Base-by-base conservation (phyloP, 2,329 filamentous ascomycete species). In the Pleomassaria siparia region DNA sequence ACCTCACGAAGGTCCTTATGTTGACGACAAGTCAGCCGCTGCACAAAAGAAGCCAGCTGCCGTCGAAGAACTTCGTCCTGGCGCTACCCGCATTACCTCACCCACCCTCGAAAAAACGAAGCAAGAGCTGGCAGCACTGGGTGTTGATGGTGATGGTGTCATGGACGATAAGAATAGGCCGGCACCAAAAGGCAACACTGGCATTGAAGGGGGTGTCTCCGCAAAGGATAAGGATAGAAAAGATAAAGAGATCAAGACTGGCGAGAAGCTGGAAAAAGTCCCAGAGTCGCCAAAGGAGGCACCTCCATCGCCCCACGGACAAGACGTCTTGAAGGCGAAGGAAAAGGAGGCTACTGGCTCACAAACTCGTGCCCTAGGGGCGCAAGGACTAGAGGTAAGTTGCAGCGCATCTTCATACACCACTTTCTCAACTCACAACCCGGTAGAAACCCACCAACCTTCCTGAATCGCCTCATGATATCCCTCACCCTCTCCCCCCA, bases 161-260 rank as follows among this genome's bases (percentile, higher is more conserved):
- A 96, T 96, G 92, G 88, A 95, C 64, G 91, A 96, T 70, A 88
- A 87, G 54, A 81, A 88, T 66, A 80, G 90, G 56, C 74, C 80
- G 29, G 80, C 82, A 32, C 89, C 91, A 4, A 91, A 91, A 66
- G 81, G 91, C 67, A 92, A 91, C 39, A 95, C 89, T 3, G 92
- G 92, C 30, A 95, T 89, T 1, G 88, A 91, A 64, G 91, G 91
- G 11, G 91, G 92, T 43, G 89, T 97, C 33, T 90, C 87, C 21
- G 88, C 91, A 67, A 96, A 95, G 72, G 84, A 85, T 58, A 94
- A 90, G 74, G 85, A 84, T 40, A 81, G 83, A 51, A 86, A 87
- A 63, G 79, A 80, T 29, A 79, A 86, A 56, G 86, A 89, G 68
- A 80, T 79, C 49, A 78, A 81, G 64, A 85, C 80, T 3, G 85